Percentiles rank a stretch among this genome's conserved stretches.
phyloP scores from a whole-genome alignment of 1,284 basidiomycete genomes.

The Lentinus polychrous region DNA sequence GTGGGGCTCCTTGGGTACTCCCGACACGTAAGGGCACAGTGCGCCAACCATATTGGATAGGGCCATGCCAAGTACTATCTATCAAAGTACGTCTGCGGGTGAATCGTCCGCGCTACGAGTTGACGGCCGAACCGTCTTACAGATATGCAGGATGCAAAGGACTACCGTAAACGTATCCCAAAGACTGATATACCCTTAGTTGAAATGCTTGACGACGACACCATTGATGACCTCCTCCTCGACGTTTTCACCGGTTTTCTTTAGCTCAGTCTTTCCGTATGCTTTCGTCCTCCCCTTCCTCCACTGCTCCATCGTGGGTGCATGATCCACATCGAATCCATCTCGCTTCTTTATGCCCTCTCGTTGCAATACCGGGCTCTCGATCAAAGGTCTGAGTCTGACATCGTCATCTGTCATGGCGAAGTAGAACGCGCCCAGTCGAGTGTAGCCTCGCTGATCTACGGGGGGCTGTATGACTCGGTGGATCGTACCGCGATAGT shows the following conservation, averaged over 20 bases:
- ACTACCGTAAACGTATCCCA: too few relatives aligned
- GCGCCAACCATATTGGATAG: too few relatives aligned
- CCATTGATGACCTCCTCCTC: slow-evolving; percentile 39
- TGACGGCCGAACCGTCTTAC: too few relatives aligned
- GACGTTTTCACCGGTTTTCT: slow-evolving; percentile 22
- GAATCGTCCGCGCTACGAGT: too few relatives aligned
- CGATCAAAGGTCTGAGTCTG: slow-evolving; percentile 19
- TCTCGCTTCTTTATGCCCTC: slow-evolving; percentile 24
- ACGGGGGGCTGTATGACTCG: slow-evolving; percentile 41
- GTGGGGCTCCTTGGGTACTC: too few relatives aligned
- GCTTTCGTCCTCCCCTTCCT: slow-evolving; percentile 31
- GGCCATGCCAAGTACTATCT: too few relatives aligned
- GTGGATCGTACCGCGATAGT: slow-evolving; percentile 36
- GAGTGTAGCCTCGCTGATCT: slow-evolving; percentile 38
- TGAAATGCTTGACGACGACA: slow-evolving; percentile 38
- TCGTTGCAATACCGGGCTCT: slow-evolving; percentile 23
- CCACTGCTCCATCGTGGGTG: slow-evolving; percentile 34
- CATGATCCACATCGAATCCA: slow-evolving; percentile 23
- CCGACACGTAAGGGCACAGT: too few relatives aligned
- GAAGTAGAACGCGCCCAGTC: slow-evolving; percentile 40
- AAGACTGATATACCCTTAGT: slow-evolving; percentile 25
- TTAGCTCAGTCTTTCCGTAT: slow-evolving; percentile 29
- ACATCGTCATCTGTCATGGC: slow-evolving; percentile 27
- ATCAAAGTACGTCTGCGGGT: too few relatives aligned
- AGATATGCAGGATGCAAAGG: too few relatives aligned